phyloP scores from a whole-genome alignment of 371 early-diverging fungal species.

The Lichtheimia hyalospora region DNA sequence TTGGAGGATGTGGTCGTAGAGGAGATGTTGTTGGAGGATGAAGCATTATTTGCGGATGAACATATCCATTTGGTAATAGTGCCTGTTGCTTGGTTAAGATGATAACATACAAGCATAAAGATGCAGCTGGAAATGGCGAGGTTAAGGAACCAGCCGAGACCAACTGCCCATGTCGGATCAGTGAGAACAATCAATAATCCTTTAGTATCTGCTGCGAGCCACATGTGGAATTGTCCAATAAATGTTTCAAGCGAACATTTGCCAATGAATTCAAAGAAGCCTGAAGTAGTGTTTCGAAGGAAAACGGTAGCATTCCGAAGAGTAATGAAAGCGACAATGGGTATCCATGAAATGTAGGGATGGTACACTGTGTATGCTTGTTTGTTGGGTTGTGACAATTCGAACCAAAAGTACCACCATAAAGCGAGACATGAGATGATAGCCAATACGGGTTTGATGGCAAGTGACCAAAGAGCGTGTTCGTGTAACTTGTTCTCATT shows the following conservation, averaged over 20 bases:
- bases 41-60: background rate
- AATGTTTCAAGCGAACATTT: conserved; percentile 74
- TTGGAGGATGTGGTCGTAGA: background rate
- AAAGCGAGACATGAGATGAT: conserved; percentile 33
- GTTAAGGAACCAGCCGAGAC: conserved; percentile 59
- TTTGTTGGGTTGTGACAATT: conserved; percentile 46
- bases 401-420: conserved; percentile 50
- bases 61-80: conserved; percentile 49
- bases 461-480: conserved; percentile 37
- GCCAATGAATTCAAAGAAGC: conserved; percentile 62
- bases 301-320: conserved; percentile 61
- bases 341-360: conserved; percentile 64
- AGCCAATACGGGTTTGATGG: conserved; percentile 22
- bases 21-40: background rate
- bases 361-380: conserved; percentile 57
- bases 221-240: conserved; percentile 80
- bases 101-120: conserved; percentile 57
- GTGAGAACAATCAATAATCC: conserved; percentile 53
- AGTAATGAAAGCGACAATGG: conserved; percentile 59
- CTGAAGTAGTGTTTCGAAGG: conserved; percentile 52
- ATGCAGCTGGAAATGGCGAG: conserved; percentile 48
- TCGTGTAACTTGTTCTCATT: conserved; percentile 38
- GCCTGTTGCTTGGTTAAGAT: conserved; percentile 53
- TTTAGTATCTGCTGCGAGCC: conserved; percentile 74
- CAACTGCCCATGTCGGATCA: conserved; percentile 29